Conservation (phyloP, 371 early-diverging fungal species). For the Circinella minor region DNA sequence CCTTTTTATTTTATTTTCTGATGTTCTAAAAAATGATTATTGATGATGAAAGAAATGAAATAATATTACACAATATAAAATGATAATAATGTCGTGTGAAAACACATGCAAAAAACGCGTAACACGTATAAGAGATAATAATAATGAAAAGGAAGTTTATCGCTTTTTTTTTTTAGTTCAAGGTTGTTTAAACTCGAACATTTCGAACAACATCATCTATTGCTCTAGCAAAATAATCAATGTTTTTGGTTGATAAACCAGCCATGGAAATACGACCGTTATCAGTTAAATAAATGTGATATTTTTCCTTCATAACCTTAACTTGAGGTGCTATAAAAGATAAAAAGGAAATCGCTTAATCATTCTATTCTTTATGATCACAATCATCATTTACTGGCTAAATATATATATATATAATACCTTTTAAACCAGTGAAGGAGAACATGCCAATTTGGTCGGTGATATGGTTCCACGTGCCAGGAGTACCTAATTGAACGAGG, state of each 20-base stretch:
- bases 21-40: too few species aligned
- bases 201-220: constrained; percentile 79
- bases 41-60: too few species aligned
- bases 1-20: too few species aligned
- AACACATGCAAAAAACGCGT: too few species aligned
- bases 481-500: constrained; percentile 75
- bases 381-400: too few species aligned
- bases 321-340: constrained; percentile 62
- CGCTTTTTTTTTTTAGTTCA: too few species aligned
- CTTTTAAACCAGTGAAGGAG: constrained; percentile 86
- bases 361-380: background rate
- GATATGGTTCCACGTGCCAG: constrained; percentile 95
- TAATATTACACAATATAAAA: too few species aligned
- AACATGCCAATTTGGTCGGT: constrained; percentile 97
- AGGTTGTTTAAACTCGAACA: constrained; percentile 16
- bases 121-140: too few species aligned
- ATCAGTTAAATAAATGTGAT: constrained; percentile 92
- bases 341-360: background rate
- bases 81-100: too few species aligned
- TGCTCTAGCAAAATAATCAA: constrained; percentile 83
- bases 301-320: constrained; percentile 77
- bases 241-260: constrained; percentile 85
- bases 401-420: constrained; percentile 27
- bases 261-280: constrained; percentile 97
- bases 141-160: too few species aligned